phyloP scores from a whole-genome alignment of 768 basidiomycete genomes.

The Daedaleopsis sinensis region DNA sequence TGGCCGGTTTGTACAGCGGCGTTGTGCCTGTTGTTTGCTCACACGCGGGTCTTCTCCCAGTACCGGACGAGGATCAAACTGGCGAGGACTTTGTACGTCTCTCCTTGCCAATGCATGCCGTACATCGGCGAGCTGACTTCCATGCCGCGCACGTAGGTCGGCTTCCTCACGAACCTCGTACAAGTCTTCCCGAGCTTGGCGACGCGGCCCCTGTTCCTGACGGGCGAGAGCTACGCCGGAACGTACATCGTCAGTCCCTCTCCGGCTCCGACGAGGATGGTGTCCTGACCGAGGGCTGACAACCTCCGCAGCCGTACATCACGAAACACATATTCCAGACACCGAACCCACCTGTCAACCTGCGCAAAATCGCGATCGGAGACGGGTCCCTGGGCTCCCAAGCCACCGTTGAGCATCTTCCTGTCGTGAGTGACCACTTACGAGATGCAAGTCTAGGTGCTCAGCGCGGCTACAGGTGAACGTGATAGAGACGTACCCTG shows the following conservation, averaged over 20 bases:
- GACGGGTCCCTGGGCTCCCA: slow-evolving; percentile 57
- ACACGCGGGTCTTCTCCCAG: slow-evolving; percentile 30
- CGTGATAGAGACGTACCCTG: slow-evolving; percentile 72
- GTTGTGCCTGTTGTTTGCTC: background rate
- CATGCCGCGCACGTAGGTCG: slow-evolving; percentile 48
- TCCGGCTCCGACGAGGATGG: slow-evolving; percentile 26
- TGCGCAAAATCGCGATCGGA: slow-evolving; percentile 71
- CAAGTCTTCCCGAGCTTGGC: slow-evolving; percentile 74
- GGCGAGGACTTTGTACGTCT: slow-evolving; percentile 49
- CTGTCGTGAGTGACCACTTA: slow-evolving; percentile 17
- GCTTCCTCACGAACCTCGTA: slow-evolving; percentile 69
- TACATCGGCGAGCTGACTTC: background rate
- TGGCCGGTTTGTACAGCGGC: background rate
- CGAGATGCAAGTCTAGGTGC: too few species aligned
- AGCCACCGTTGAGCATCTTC: slow-evolving; percentile 20
- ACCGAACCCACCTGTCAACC: slow-evolving; percentile 65
- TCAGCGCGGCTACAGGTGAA: slow-evolving; percentile 40
- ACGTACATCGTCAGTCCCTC: slow-evolving; percentile 57
- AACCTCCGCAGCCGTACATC: slow-evolving; percentile 62
- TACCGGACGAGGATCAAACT: slow-evolving; percentile 67
- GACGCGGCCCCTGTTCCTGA: slow-evolving; percentile 66
- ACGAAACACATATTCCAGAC: slow-evolving; percentile 68
- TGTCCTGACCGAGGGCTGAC: slow-evolving; percentile 35
- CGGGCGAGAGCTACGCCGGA: slow-evolving; percentile 77
- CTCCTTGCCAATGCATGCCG: background rate